phyloP scores from a whole-genome alignment of 345 rosid genomes.

The Populus nigra region DNA sequence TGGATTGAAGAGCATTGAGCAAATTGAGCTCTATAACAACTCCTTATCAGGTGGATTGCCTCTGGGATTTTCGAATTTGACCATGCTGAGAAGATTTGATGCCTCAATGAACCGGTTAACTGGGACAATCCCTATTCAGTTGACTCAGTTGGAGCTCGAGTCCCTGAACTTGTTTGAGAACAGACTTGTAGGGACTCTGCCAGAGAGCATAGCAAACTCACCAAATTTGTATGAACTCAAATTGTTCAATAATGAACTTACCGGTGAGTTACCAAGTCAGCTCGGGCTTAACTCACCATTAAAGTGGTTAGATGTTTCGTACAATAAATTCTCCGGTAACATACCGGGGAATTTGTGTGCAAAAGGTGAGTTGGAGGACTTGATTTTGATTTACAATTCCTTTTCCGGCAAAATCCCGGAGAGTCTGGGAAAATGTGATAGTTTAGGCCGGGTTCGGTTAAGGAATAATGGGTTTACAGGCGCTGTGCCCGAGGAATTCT shows the following conservation, averaged over 20 bases:
- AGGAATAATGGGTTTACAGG: slow-evolving; percentile 58
- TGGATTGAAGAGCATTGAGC: slow-evolving; percentile 42
- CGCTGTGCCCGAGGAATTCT: slow-evolving; percentile 51
- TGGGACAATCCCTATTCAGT: slow-evolving; percentile 60
- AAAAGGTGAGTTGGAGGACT: slow-evolving; percentile 44
- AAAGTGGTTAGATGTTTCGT: slow-evolving; percentile 53
- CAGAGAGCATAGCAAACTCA: slow-evolving; percentile 62
- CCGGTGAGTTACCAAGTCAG: slow-evolving; percentile 55
- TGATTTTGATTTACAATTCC: slow-evolving; percentile 59
- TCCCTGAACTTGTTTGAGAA: slow-evolving; percentile 68
- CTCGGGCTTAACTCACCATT: slow-evolving; percentile 66
- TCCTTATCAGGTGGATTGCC: slow-evolving; percentile 67
- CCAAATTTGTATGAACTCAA: slow-evolving; percentile 52
- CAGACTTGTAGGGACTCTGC: slow-evolving; percentile 61
- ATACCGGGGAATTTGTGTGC: slow-evolving; percentile 63
- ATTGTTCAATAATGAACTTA: slow-evolving; percentile 68
- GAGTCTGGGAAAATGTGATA: slow-evolving; percentile 54
- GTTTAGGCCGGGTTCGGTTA: slow-evolving; percentile 63
- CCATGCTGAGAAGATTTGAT: slow-evolving; percentile 50
- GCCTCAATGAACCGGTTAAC: slow-evolving; percentile 59
- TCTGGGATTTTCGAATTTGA: slow-evolving; percentile 44
- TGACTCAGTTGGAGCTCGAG: slow-evolving; percentile 54
- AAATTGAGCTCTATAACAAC: slow-evolving; percentile 75
- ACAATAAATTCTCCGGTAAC: slow-evolving; percentile 58
- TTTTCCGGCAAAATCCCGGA: slow-evolving; percentile 69